A percentile compares a stretch with the other conserved stretches of the same genome.
Conservation (phyloP, 257 asterid genomes). For the Plantago ovata region DNA sequence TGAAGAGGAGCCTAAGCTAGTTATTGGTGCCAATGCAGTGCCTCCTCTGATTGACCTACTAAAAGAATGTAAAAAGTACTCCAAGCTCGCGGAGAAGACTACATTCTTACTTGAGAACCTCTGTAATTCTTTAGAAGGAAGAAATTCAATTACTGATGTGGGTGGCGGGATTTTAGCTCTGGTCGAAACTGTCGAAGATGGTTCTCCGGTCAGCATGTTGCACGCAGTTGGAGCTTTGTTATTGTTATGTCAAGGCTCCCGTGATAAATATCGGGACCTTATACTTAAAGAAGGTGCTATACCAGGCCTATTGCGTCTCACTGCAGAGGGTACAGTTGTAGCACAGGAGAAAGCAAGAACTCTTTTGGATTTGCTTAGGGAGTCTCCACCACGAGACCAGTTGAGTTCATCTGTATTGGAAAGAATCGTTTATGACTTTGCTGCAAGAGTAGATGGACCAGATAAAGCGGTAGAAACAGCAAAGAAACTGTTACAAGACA, state of each 20-base stretch:
- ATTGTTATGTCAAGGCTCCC: conserved; percentile 62
- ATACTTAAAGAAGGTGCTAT: conserved; percentile 84
- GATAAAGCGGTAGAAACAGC: conserved; percentile 82
- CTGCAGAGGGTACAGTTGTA: conserved; percentile 75
- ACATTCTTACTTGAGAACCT: conserved; percentile 69
- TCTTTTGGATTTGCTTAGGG: conserved; percentile 72
- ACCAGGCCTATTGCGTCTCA: conserved; percentile 77
- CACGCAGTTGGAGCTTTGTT: conserved; percentile 71
- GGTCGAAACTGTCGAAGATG: conserved; percentile 84
- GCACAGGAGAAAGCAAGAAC: conserved; percentile 71
- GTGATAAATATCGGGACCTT: conserved; percentile 68
- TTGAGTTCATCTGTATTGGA: conserved; percentile 62
- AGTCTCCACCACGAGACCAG: conserved; percentile 45
- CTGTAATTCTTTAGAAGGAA: conserved; percentile 65
- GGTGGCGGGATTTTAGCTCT: conserved; percentile 67
- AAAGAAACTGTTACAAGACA: conserved; percentile 61
- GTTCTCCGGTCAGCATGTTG: conserved; percentile 71
- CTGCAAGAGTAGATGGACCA: conserved; percentile 59
- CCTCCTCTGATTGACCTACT: conserved; percentile 62
- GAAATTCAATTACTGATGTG: conserved; percentile 48
- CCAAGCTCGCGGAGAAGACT: conserved; percentile 80
- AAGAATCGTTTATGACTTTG: conserved; percentile 67
- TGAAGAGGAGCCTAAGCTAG: conserved; percentile 49
- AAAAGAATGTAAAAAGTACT: conserved; percentile 82
- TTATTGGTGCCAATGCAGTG: conserved; percentile 60